Base-by-base conservation (phyloP, 2,329 filamentous ascomycete genomes). In the Parastagonospora nodorum region DNA sequence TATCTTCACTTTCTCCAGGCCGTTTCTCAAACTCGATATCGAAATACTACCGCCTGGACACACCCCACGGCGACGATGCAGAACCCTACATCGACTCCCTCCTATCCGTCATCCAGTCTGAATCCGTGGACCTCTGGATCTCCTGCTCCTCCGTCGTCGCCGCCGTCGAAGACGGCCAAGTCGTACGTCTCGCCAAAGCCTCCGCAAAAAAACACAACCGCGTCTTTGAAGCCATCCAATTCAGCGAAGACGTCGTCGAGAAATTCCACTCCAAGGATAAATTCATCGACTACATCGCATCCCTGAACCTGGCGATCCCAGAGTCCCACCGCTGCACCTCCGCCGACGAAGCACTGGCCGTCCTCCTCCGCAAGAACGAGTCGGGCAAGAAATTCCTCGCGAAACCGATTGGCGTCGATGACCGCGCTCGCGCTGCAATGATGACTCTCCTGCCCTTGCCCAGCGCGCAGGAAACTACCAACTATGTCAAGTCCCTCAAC, bases 41-140 rank as follows among this genome's bases (percentile, higher is more conserved):
- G 9, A 71, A 61, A 2, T 89, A 88, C 69, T 82, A 87, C 68
- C 8, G 70, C 80, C 29, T 75, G 67, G 29, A 75, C 65, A 56
- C 69, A 48, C 65, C 73, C 31, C 61, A 63, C 45, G 64, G 67
- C 19, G 59, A 57, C 27, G 71, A 67, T 45, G 58, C 75, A 5
- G 75, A 78, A 14, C 71, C 72, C 1, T 90, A 92, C 61, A 77
- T 83, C 11, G 72, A 78, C 11, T 74, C 76, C 0, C 69, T 92
- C 3, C 67, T 88, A 1, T 72, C 82, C 8, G 79, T 91, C 24
- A 78, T 90, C 35, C 66, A 77, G 5, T 68, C 74, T 0, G 87
- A 92, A 55, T 76, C 79, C 0, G 80, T 89, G 4, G 82, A 90
- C 48, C 72, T 92, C 2, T 92, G 88, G 88, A 83, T 92, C 2